phyloP scores from a whole-genome alignment of 2,329 filamentous ascomycete species.

The Scedosporium boydii region DNA sequence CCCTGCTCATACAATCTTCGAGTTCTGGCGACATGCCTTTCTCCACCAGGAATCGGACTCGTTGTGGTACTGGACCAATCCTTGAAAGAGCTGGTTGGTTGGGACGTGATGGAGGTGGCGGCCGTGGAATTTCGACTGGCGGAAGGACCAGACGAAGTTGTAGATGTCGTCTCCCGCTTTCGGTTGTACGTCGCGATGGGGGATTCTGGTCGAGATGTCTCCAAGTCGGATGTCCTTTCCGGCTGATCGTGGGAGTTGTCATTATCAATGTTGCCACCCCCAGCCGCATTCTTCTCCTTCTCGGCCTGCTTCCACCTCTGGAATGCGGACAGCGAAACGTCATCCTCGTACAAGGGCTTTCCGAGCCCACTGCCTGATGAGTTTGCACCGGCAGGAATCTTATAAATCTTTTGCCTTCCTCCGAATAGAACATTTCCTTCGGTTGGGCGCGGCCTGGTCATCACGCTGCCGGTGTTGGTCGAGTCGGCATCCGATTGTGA shows the following conservation, averaged over 20 bases:
- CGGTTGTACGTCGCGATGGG: slow-evolving; percentile 51
- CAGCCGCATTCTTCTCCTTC: slow-evolving; percentile 37
- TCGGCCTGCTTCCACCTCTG: slow-evolving; percentile 62
- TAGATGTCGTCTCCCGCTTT: slow-evolving; percentile 80
- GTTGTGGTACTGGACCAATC: slow-evolving; percentile 23
- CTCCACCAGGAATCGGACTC: background rate
- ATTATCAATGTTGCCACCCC: slow-evolving; percentile 20
- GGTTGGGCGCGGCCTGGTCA: slow-evolving; percentile 70
- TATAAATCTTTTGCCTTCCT: slow-evolving; percentile 91
- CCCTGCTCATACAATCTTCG: slow-evolving; percentile 77
- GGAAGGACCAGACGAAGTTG: slow-evolving; percentile 60
- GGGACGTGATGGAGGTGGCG: slow-evolving; percentile 80
- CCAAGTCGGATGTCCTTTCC: slow-evolving; percentile 14
- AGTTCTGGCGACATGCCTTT: slow-evolving; percentile 51
- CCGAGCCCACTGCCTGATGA: slow-evolving; percentile 44
- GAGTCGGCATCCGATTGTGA: slow-evolving; percentile 61
- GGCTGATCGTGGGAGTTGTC: slow-evolving; percentile 16
- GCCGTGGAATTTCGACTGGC: slow-evolving; percentile 72
- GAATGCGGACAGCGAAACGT: slow-evolving; percentile 74
- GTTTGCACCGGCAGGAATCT: slow-evolving; percentile 50
- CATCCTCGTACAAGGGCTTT: slow-evolving; percentile 73
- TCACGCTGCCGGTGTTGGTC: slow-evolving; percentile 50
- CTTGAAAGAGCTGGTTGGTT: slow-evolving; percentile 35
- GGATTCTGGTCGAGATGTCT: slow-evolving; percentile 26
- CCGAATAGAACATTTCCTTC: slow-evolving; percentile 94